phyloP scores from a whole-genome alignment of 208 protist genomes.

The Leishmania turanica region DNA sequence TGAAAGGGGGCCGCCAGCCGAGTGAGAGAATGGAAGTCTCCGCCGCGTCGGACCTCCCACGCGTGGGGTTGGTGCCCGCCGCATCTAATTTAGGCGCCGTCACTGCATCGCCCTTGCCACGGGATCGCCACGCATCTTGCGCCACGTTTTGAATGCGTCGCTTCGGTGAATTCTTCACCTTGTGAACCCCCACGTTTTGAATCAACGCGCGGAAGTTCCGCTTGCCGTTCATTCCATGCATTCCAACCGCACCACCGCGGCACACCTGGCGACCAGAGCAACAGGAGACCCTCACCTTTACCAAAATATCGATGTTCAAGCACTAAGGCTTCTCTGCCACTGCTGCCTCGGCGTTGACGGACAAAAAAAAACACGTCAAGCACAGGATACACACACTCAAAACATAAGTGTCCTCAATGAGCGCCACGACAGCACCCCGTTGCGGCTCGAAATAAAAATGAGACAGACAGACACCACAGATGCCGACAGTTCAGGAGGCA shows the following conservation, averaged over 20 bases:
- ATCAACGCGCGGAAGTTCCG: slow-evolving; percentile 34
- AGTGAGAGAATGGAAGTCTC: background rate
- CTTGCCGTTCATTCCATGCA: slow-evolving; percentile 10
- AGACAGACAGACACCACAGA: background rate
- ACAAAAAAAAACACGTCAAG: too few relatives aligned
- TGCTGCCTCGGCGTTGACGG: background rate
- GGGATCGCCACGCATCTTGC: slow-evolving; percentile 1
- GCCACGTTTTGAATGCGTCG: slow-evolving; percentile 30
- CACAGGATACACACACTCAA: background rate
- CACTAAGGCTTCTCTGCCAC: background rate
- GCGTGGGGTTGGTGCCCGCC: background rate
- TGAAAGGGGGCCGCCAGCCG: slow-evolving; percentile 1
- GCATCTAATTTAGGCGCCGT: background rate
- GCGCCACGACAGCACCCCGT: too few relatives aligned
- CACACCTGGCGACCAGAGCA: background rate
- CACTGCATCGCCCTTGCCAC: too few relatives aligned
- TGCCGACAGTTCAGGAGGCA: background rate
- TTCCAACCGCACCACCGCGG: background rate
- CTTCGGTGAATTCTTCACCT: slow-evolving; percentile 32
- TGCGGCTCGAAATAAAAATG: background rate
- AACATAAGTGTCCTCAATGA: background rate
- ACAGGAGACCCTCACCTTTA: background rate
- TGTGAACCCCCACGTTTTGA: slow-evolving; percentile 33
- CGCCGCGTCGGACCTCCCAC: background rate
- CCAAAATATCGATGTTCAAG: background rate